Conservation (phyloP, 1,284 basidiomycete species). For the Ganoderma boninense region DNA sequence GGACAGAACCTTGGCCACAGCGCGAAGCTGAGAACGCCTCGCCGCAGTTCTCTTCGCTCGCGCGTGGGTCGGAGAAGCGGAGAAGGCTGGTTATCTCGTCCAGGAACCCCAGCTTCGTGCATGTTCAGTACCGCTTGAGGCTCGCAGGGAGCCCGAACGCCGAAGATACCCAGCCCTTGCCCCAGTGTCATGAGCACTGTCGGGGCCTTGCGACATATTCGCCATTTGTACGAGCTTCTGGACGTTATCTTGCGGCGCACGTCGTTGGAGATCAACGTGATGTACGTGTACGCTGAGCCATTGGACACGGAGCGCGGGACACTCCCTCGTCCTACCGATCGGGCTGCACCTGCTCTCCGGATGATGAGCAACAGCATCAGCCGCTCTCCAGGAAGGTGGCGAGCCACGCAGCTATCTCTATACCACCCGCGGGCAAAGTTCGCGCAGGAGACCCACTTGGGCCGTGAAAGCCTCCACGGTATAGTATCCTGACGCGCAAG, state of each 20-base stretch:
- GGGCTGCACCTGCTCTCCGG: neutral
- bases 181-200: neutral
- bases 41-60: neutral
- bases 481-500: neutral
- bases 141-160: neutral
- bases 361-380: neutral
- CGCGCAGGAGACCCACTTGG: neutral
- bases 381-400: neutral
- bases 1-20: neutral
- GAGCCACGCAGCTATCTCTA: neutral
- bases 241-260: neutral
- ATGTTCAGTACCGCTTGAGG: neutral
- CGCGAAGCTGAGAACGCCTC: no score
- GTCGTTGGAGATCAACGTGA: neutral
- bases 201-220: neutral
- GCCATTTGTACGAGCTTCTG: neutral
- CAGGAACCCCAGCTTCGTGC: neutral
- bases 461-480: neutral
- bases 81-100: neutral
- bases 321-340: neutral
- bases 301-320: neutral
- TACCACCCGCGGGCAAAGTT: conserved; percentile 3
- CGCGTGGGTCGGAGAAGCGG: neutral
- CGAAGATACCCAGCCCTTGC: neutral
- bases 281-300: neutral